Conservation (phyloP, 495 filamentous ascomycete genomes). For the Neurospora sp. region DNA sequence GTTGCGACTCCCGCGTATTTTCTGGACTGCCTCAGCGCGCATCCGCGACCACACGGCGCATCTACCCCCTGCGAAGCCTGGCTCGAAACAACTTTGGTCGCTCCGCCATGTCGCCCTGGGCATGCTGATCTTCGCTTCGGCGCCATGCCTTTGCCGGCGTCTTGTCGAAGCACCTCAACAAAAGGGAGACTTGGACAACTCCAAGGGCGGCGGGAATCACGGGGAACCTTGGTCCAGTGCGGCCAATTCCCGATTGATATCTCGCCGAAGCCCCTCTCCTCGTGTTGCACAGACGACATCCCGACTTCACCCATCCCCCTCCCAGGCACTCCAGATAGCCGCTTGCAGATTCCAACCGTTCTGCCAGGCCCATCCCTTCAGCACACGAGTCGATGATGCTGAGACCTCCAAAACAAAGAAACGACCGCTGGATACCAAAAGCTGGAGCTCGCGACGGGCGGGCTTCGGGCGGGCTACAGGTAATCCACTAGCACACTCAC, state of each 20-base stretch:
- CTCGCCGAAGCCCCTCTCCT: not conserved
- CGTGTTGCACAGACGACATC: not conserved
- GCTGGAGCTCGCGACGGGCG: not conserved
- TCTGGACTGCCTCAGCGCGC: not conserved
- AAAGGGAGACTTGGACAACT: not conserved
- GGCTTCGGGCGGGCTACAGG: not conserved
- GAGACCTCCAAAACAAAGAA: not conserved
- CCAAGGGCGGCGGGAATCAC: not conserved
- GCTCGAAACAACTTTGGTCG: not conserved
- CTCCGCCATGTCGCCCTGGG: not conserved
- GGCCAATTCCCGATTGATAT: not conserved
- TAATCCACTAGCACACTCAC: too few species aligned
- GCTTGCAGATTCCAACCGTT: not conserved
- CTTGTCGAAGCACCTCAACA: not conserved
- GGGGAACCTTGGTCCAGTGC: not conserved
- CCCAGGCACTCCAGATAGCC: not conserved
- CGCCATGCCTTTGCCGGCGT: not conserved
- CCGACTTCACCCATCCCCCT: not conserved
- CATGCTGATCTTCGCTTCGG: not conserved
- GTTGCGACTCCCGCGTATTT: not conserved
- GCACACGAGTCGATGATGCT: not conserved
- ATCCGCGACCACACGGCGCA: not conserved
- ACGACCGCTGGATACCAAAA: not conserved
- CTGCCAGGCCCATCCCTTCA: not conserved
- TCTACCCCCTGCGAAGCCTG: not conserved